Conservation (phyloP, 2,329 filamentous ascomycete genomes). For the Botrytis deweyae region DNA sequence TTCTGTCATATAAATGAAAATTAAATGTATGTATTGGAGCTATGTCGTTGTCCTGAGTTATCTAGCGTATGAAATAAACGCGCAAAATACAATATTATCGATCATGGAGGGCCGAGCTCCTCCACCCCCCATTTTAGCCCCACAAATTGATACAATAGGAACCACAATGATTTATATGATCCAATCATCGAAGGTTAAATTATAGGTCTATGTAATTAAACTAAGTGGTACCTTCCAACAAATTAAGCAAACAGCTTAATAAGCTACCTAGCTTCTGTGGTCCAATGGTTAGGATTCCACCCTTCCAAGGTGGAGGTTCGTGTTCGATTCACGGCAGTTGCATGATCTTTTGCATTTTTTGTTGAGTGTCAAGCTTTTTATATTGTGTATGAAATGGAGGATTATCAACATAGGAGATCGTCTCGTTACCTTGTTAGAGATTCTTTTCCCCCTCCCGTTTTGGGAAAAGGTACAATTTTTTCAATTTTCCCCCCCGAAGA, state of each 20-base stretch:
- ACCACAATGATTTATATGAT: not conserved
- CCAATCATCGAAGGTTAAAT: not conserved
- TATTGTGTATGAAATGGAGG: too few species aligned
- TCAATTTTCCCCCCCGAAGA: not conserved
- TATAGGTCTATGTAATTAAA: accelerated
- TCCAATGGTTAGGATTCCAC: slow-evolving; percentile 2
- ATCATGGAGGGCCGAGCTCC: too few species aligned
- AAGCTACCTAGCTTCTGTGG: not conserved
- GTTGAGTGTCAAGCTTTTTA: not conserved
- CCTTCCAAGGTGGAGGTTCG: not conserved
- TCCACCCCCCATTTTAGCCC: not conserved
- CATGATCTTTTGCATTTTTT: not conserved
- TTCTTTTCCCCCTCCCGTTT: not conserved
- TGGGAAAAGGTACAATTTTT: too few species aligned
- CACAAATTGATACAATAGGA: not conserved
- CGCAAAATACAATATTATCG: not conserved
- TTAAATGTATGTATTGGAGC: not conserved
- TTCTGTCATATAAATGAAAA: not conserved
- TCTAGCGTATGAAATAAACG: not conserved
- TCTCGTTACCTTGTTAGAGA: not conserved
- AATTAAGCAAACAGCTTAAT: not conserved
- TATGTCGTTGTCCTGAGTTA: not conserved
- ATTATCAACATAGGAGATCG: too few species aligned
- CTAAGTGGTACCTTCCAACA: accelerated
- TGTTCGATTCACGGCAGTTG: slow-evolving; percentile 2